phyloP scores from a whole-genome alignment of 345 rosid species.

The Eucalyptus dawsonii region DNA sequence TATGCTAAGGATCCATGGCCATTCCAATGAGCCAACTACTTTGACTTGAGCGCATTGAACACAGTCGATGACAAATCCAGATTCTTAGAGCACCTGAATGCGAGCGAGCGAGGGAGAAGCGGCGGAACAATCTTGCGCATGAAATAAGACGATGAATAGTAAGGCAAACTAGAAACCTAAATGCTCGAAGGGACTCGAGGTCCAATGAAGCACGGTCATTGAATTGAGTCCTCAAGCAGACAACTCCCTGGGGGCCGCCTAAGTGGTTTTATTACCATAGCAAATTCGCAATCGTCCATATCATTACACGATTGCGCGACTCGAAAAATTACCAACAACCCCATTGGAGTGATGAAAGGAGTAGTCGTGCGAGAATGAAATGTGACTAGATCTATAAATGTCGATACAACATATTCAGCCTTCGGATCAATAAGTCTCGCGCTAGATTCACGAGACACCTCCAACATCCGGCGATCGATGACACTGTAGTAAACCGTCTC shows the following conservation, averaged over 20 bases:
- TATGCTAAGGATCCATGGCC: not conserved
- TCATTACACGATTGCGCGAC: not conserved
- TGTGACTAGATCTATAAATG: not conserved
- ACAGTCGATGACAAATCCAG: not conserved
- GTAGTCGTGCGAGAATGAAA: not conserved
- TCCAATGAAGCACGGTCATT: not conserved
- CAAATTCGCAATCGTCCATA: not conserved
- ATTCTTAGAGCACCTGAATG: not conserved
- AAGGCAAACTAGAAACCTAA: not conserved
- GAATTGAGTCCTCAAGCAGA: not conserved
- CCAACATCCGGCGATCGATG: not conserved
- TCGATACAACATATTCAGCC: not conserved
- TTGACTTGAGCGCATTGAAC: not conserved
- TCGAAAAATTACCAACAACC: not conserved
- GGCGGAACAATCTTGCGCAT: not conserved
- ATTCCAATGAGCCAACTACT: not conserved
- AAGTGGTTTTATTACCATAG: not conserved
- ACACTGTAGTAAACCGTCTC: not conserved
- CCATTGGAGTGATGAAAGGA: not conserved
- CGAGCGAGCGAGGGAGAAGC: not conserved
- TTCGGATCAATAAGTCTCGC: not conserved
- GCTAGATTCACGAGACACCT: not conserved
- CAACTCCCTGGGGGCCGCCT: not conserved
- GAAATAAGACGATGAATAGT: not conserved
- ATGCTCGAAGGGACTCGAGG: not conserved